A percentile compares a stretch with the other conserved stretches of the same genome.
These are phyloP conservation scores for Neopestalotiopsis rosae DNA, from an alignment of 2,329 filamentous ascomycete species.

Conservation along the genomic window DNA sequence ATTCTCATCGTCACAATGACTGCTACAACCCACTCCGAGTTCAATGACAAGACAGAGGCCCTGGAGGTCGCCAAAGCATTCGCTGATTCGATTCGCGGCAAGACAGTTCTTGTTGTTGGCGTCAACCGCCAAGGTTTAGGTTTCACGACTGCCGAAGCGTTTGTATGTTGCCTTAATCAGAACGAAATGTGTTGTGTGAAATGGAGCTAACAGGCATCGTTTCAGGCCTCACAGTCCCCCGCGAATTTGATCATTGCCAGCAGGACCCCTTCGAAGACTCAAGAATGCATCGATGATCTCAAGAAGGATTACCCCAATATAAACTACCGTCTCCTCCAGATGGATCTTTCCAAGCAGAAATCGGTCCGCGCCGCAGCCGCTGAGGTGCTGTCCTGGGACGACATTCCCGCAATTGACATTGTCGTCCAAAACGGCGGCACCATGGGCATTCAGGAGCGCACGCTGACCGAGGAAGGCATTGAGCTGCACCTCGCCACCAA, in stretches of 20 bases:
- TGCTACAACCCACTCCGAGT: slow-evolving; percentile 40
- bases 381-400: slow-evolving; percentile 32
- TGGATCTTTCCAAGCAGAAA: slow-evolving; percentile 44
- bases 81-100: slow-evolving; percentile 38
- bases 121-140: slow-evolving; percentile 41
- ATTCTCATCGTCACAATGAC: slow-evolving; percentile 26
- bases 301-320: slow-evolving; percentile 33
- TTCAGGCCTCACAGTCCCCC: slow-evolving; percentile 36
- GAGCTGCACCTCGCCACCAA: slow-evolving; percentile 40
- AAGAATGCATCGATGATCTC: slow-evolving; percentile 34
- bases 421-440: slow-evolving; percentile 44
- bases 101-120: slow-evolving; percentile 42
- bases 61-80: slow-evolving; percentile 44
- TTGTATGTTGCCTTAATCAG: slow-evolving; percentile 32
- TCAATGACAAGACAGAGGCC: slow-evolving; percentile 41
- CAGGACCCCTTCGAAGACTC: slow-evolving; percentile 37
- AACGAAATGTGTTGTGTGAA: not conserved
- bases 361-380: slow-evolving; percentile 43
- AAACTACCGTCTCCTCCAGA: slow-evolving; percentile 35
- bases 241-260: slow-evolving; percentile 41
- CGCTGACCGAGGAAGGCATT: slow-evolving; percentile 34
- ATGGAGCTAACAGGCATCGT: not conserved
- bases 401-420: slow-evolving; percentile 32
- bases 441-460: slow-evolving; percentile 42
- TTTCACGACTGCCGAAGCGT: slow-evolving; percentile 39